Evolutionary conservation across 495 filamentous ascomycete species (phyloP).

Genomic region (Annulohypoxylon moriforme): DNA sequence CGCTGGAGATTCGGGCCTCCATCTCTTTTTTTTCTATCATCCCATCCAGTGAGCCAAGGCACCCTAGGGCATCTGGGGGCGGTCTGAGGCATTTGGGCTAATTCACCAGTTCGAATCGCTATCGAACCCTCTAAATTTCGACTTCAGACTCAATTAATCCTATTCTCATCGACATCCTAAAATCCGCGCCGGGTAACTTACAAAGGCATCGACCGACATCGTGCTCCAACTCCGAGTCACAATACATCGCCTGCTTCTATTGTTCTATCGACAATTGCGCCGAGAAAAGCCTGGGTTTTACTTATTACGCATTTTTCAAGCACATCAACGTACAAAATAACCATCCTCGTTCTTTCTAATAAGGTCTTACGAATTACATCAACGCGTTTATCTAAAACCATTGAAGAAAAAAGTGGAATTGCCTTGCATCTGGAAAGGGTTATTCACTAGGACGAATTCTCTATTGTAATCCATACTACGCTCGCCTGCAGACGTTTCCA

Average conservation of each 20-base stretch:
- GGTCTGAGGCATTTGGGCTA: conserved; percentile 50
- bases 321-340: conserved; percentile 28
- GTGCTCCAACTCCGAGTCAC: conserved; percentile 18
- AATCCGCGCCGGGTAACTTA: conserved; percentile 19
- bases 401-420: conserved; percentile 32
- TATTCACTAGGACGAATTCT: conserved; percentile 38
- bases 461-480: conserved; percentile 7
- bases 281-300: conserved; percentile 28
- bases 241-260: conserved; percentile 20
- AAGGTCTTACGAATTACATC: conserved; percentile 43
- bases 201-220: conserved; percentile 30
- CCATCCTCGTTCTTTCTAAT: conserved; percentile 35
- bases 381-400: conserved; percentile 44
- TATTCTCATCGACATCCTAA: conserved; percentile 28
- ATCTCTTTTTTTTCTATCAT: conserved; percentile 34
- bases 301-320: conserved; percentile 49
- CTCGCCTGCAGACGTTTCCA: conserved; percentile 9
- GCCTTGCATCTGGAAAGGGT: conserved; percentile 36
- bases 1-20: conserved; percentile 54
- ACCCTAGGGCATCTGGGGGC: conserved; percentile 21
- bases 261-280: conserved; percentile 34
- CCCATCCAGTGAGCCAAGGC: conserved; percentile 15
- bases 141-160: conserved; percentile 36
- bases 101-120: conserved; percentile 44
- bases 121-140: conserved; percentile 29